Evolutionary conservation across 208 protist species (phyloP).

Genomic region (Trypanosoma cruzi): DNA sequence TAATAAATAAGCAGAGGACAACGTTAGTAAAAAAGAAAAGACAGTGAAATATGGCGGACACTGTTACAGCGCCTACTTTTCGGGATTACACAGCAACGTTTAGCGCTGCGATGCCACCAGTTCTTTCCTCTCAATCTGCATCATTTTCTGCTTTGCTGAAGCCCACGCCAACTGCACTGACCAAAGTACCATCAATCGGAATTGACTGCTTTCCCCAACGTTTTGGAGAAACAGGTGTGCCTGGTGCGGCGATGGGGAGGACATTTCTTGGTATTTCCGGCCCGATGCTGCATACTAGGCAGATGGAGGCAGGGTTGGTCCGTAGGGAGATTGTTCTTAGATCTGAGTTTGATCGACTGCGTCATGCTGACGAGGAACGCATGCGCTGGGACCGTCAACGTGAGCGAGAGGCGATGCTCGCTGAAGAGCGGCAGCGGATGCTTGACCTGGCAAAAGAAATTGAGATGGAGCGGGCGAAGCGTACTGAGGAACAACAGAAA

Average conservation of each 20-base stretch:
- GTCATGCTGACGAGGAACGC: constrained; percentile 53
- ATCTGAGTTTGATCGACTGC: constrained; percentile 61
- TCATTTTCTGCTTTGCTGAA: not conserved
- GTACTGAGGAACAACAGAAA: constrained; percentile 68
- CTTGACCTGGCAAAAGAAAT: constrained; percentile 53
- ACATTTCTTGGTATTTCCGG: not conserved
- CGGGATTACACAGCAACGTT: constrained; percentile 38
- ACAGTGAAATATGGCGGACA: constrained; percentile 15
- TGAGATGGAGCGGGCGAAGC: constrained; percentile 63
- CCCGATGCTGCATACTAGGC: constrained; percentile 5
- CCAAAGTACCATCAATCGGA: not conserved
- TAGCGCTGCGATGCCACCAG: constrained; percentile 60
- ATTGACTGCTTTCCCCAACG: not conserved
- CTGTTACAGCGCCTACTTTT: not conserved
- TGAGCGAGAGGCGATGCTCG: constrained; percentile 46
- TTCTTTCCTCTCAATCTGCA: constrained; percentile 26
- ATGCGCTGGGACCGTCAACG: constrained; percentile 33
- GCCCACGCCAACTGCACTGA: not conserved
- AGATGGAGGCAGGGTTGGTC: constrained; percentile 57
- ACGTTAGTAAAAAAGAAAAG: not conserved
- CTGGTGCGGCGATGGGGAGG: not conserved
- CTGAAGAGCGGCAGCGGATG: constrained; percentile 55
- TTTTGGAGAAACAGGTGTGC: not conserved
- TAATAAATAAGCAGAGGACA: too few relatives aligned
- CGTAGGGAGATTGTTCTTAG: constrained; percentile 70